Evolutionary conservation across 208 protist genomes (phyloP), one percentile per base, ranked within the genome.

Genomic region (Leishmania tropica): DNA sequence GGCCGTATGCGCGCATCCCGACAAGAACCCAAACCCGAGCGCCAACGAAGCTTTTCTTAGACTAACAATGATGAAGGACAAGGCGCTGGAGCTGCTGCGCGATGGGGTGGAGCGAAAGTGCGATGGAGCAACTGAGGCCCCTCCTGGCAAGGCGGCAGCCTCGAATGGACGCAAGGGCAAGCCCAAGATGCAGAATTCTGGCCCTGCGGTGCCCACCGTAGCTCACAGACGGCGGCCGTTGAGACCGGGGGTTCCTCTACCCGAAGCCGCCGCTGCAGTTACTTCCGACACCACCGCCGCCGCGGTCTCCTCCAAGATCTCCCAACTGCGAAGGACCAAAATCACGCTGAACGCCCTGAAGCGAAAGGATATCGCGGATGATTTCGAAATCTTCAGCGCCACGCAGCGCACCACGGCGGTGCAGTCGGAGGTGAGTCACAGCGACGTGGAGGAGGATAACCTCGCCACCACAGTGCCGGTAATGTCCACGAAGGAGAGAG

Each of bases 271-370:
- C 11, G 19, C 37, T 48, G 76, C 60, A 28, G 76, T 28, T 48
- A n/a, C 13, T 47, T 51, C 60, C 60, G 53, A 31, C 19, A 51
- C 31, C 76, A 77, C 70, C 24, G 54, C 71, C 7, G 31, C 60
- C 24, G 70, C 37, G 21, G 74, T 78, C 35, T 81, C 78, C 21
- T 48, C 72, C 24, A 73, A 53, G 24, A 70, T 82, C 47, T 77
- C 79, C 35, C 64, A 83, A 85, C 56, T 83, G 87, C 70, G 81
- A 65, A 72, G 84, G 76, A 80, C 74, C 87, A 88, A 89, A 88
- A 96, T 97, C 68, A 97, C 87, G 15, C 88, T 97, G 35, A 93
- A 88, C 78, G 95, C 93, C 35, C 81, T 97, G 45, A 94, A 93
- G 86, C 88, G 94, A 10, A 92, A 92, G 47, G 86, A 94, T 58